Percentiles rank a stretch among this genome's conserved stretches.
phyloP scores from a whole-genome alignment of 345 rosid genomes.

The Pseudoturritis turrita region DNA sequence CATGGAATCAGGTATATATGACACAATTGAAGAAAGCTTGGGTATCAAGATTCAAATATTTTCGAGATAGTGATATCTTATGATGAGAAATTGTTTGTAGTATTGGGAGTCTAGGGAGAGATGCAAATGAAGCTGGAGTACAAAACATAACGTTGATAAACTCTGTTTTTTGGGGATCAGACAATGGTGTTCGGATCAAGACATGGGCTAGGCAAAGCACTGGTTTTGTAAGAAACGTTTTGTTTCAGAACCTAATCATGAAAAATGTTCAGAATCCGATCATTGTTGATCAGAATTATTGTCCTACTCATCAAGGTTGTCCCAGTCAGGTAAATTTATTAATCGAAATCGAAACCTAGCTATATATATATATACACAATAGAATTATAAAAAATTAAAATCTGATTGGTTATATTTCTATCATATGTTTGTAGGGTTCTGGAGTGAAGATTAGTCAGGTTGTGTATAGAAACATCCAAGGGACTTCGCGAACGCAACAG shows the following conservation, averaged over 20 bases:
- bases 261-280: conserved; percentile 44
- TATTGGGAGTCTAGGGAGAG: conserved; percentile 38
- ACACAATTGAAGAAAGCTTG: not conserved
- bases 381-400: not conserved
- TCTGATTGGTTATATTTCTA: not conserved
- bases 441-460: conserved; percentile 61
- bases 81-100: not conserved
- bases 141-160: conserved; percentile 29
- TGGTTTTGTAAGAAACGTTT: conserved; percentile 40
- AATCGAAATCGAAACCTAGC: not conserved
- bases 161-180: conserved; percentile 33
- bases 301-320: conserved; percentile 37
- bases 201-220: conserved; percentile 55
- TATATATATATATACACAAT: not conserved
- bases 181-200: conserved; percentile 36
- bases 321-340: conserved; percentile 42
- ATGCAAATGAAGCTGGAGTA: conserved; percentile 31
- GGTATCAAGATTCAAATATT: not conserved
- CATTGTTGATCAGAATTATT: conserved; percentile 54
- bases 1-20: conserved; percentile 50
- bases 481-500: conserved; percentile 50
- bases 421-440: conserved; percentile 37
- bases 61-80: not conserved
- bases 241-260: conserved; percentile 36
- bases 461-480: conserved; percentile 59